Conservation (phyloP, 2,329 filamentous ascomycete species). For the Colletotrichum karsti region DNA sequence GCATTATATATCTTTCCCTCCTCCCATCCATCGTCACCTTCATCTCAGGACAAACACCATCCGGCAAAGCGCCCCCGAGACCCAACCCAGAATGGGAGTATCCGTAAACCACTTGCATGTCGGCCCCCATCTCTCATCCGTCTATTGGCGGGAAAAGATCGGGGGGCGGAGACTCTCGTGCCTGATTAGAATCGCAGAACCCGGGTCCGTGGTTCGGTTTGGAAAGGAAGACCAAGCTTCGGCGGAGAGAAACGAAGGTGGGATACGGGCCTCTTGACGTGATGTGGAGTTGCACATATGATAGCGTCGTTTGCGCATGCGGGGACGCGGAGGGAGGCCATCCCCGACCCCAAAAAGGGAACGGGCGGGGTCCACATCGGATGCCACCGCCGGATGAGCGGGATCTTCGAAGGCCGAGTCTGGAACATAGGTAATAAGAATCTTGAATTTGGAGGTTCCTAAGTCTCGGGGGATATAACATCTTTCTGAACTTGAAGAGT, state of each 20-base stretch:
- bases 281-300: not conserved
- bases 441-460: too few relatives aligned
- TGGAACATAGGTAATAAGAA: not conserved
- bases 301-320: slow-evolving; percentile 5
- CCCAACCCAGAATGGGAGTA: not conserved
- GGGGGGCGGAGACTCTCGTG: not conserved
- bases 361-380: not conserved
- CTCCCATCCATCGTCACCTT: not conserved
- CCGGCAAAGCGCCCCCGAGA: not conserved
- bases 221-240: not conserved
- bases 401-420: not conserved
- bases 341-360: slow-evolving; percentile 27
- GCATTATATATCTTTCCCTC: not conserved
- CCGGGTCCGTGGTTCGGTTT: slow-evolving; percentile 4
- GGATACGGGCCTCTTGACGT: not conserved
- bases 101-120: not conserved
- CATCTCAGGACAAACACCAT: not conserved
- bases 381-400: slow-evolving; percentile 21
- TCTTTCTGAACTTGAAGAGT: too few relatives aligned
- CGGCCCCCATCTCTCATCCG: not conserved
- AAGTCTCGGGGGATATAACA: too few relatives aligned
- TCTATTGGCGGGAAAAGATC: slow-evolving; percentile 20
- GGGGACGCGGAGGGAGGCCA: slow-evolving; percentile 28
- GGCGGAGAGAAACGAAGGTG: not conserved
- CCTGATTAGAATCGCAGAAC: not conserved